Base-by-base conservation (phyloP, 345 rosid species). In the Linum tenue region DNA sequence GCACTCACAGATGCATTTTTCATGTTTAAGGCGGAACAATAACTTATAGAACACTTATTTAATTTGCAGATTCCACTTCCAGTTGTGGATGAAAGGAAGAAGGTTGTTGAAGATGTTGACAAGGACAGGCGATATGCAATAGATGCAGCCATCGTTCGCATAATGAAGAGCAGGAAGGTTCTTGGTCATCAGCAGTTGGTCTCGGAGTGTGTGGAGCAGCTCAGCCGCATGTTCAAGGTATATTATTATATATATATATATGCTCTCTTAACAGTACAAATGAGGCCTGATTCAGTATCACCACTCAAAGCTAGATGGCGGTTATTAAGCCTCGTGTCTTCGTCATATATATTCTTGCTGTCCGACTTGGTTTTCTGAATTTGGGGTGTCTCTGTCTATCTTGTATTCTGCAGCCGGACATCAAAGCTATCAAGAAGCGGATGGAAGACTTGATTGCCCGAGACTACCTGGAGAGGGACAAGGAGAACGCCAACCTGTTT, bases 161-260 rank as follows among this genome's bases (percentile, higher is more conserved):
- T 95, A 68, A 95, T 95, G 99, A 95, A 95, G 87, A 82, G 94
- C 56, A 73, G 98, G 71, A 91, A 91, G 64, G 82, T 86, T 17
- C 70, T 89, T 83, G 87, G 88, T 53, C 91, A 91, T 75, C 98
- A 87, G 65, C 98, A 86, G 31, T 72, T 95, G 53, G 94, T 91
- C 38, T 77, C 76, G 7, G 98, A 89, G 80, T 91, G 98, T 67
- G 97, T 95, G 2, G 96, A 87, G 82, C 98, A 89, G 70, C 70
- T 95, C 69, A 90, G 87, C 75, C 90, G 94, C 68, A 91, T 85
- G 99, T 91, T 95, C 78, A 95, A 91, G 96, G 99, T 90, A 76
- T 39, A 38, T 22, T 22, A 64, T 12, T n/a, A 41, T 12, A 5
- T 37, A 63, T n/a, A 41, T 12, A 5, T 37, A 63, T 4, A 7